Percentiles rank a stretch among this genome's conserved stretches.
Evolutionary conservation across 331 rosid genomes (phyloP).

Genomic region (Telfairia occidentalis): DNA sequence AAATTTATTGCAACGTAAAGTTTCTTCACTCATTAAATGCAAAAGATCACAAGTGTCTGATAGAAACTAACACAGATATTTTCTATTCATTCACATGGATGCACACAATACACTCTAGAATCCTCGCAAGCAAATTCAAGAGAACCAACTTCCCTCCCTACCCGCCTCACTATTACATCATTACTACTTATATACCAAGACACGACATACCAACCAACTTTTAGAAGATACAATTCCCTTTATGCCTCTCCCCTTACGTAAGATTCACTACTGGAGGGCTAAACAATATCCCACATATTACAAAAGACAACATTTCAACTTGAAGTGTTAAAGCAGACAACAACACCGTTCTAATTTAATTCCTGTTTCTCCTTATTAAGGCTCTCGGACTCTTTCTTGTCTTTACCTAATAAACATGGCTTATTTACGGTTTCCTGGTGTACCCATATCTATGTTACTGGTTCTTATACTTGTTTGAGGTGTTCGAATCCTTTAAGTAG

Average conservation of each 20-base stretch:
- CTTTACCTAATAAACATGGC: not conserved
- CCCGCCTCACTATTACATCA: not conserved
- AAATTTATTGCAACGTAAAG: not conserved
- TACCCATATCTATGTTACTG: not conserved
- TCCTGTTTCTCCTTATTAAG: too few relatives aligned
- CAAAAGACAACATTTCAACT: too few relatives aligned
- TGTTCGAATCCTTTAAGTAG: not conserved
- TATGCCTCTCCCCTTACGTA: too few relatives aligned
- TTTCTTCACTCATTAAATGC: not conserved
- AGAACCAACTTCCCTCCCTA: too few relatives aligned
- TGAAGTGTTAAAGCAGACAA: too few relatives aligned
- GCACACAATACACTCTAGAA: not conserved
- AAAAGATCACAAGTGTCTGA: not conserved
- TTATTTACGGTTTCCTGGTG: not conserved
- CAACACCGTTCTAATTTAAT: too few relatives aligned
- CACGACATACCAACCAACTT: not conserved
- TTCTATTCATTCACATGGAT: not conserved
- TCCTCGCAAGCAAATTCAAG: not conserved
- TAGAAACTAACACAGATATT: not conserved
- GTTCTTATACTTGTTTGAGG: not conserved
- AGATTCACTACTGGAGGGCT: too few relatives aligned
- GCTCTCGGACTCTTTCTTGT: not conserved
- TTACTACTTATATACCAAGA: not conserved
- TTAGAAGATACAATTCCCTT: not conserved
- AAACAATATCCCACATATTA: too few relatives aligned